Evolutionary conservation across 2,329 filamentous ascomycete genomes (phyloP), one percentile per base, ranked within the genome.

Genomic region (Claviceps sp.): DNA sequence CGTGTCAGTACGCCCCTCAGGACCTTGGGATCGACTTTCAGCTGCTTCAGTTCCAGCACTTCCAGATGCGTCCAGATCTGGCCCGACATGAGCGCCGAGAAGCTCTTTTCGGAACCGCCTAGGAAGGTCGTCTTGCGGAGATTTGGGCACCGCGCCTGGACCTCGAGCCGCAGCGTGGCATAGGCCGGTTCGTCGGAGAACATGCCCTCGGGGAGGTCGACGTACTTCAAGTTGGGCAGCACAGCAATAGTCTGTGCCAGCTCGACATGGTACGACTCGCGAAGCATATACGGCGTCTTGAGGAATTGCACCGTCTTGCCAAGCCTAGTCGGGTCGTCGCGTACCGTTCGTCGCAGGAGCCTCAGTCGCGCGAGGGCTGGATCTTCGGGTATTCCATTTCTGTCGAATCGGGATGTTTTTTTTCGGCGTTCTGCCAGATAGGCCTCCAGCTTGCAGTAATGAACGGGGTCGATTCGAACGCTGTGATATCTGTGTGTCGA

Each of bases 201-300:
- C 65, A 95, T 80, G 48, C 89, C 90, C 58, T 93, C 86, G 4
- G 91, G 91, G 7, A 97, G 76, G 67, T 97, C 91, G 58, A 95
- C 84, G 65, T 93, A 96, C 65, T 81, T 84, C 45, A 97, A 73
- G 62, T 91, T 89, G 34, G 89, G 87, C 44, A 91, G 76, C 24
- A 90, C 86, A 40, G 89, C 88, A 47, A 96, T 85, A 26, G 87
- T 88, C 49, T 89, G 82, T 9, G 91, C 90, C 48, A 96, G 78
- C 56, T 91, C 87, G 51, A 86, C 78, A 65, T 93, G 89, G 64
- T 79, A 86, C 1, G 87, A 87, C 70, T 96, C 89, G 53, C 91
- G 82, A 51, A 91, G 84, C 91, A 96, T 96, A 67, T 95, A 96
- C 6, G 91, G 89, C 54, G 89, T 82, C 72, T 95, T 95, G 61